Conservation (phyloP, 1,284 basidiomycete genomes). For the Termitomyces sp. region DNA sequence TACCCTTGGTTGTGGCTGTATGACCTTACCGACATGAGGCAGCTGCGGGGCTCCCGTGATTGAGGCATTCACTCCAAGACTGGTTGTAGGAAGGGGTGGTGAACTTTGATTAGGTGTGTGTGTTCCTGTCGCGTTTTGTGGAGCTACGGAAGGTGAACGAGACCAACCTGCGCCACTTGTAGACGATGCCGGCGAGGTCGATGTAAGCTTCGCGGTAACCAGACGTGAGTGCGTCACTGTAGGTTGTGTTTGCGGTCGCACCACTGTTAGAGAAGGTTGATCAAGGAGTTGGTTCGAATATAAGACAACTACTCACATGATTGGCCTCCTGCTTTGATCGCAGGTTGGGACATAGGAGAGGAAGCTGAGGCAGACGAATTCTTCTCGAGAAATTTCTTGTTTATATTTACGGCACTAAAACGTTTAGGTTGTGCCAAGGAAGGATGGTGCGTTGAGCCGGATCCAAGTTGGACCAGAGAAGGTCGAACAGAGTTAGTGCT, state of each 20-base stretch:
- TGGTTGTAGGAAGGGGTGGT: constrained; percentile 39
- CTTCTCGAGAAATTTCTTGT: constrained; percentile 92
- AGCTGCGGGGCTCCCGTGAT: constrained; percentile 40
- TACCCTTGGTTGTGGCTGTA: constrained; percentile 61
- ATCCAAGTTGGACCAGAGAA: constrained; percentile 37
- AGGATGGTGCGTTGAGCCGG: constrained; percentile 26
- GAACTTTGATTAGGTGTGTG: constrained; percentile 39
- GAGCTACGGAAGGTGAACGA: constrained; percentile 66
- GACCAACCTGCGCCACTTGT: constrained; percentile 69
- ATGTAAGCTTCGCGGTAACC: constrained; percentile 81
- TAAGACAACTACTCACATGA: constrained; percentile 38
- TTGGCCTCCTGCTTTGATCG: constrained; percentile 44
- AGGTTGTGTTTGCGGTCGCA: constrained; percentile 50
- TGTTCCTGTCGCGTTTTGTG: constrained; percentile 41
- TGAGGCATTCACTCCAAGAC: constrained; percentile 26
- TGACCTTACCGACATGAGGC: constrained; percentile 57
- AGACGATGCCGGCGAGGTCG: constrained; percentile 47
- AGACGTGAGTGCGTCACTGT: constrained; percentile 67
- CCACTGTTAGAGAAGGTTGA: constrained; percentile 29
- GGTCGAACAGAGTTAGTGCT: constrained; percentile 27
- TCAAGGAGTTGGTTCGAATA: constrained; percentile 1
- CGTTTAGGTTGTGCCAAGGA: constrained; percentile 63
- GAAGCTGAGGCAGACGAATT: constrained; percentile 50
- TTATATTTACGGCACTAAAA: constrained; percentile 85
- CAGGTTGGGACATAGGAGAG: constrained; percentile 33